phyloP scores from a whole-genome alignment of 768 basidiomycete genomes.

The Omphalotus guepiniiformis region DNA sequence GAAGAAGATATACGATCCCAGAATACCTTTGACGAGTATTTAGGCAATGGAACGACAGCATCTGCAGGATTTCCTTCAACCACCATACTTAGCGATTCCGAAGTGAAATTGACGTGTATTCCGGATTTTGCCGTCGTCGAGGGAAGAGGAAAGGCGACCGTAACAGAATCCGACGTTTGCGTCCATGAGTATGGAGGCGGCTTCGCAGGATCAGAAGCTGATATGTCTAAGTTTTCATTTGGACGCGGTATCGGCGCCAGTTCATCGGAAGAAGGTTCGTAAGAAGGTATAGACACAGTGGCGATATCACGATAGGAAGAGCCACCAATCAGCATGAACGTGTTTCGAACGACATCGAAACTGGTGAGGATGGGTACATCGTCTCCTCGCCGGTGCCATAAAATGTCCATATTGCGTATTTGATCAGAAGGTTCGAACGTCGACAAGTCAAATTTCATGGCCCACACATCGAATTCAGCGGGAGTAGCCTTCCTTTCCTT shows the following conservation, averaged over 20 bases:
- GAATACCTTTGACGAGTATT: conserved; percentile 53
- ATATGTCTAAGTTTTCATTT: conserved; percentile 50
- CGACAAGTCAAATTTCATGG: conserved; percentile 47
- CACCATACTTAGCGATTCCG: conserved; percentile 61
- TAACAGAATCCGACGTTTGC: conserved; percentile 79
- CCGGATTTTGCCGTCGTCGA: conserved; percentile 55
- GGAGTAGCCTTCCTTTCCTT: conserved; percentile 24
- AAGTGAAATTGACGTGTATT: conserved; percentile 66
- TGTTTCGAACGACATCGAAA: conserved; percentile 40
- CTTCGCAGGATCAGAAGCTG: conserved; percentile 32
- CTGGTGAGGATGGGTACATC: conserved; percentile 62
- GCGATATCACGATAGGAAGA: conserved; percentile 46
- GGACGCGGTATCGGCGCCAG: conserved; percentile 63
- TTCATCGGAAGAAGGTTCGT: conserved; percentile 63
- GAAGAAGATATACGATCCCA: conserved; percentile 81
- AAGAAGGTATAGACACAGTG: conserved; percentile 27
- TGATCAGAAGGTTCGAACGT: conserved; percentile 11
- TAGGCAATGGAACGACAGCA: conserved; percentile 41
- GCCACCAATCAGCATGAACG: conserved; percentile 57
- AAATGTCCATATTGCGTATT: conserved; percentile 40
- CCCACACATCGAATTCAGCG: conserved; percentile 64
- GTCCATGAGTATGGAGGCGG: conserved; percentile 92
- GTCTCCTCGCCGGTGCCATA: conserved; percentile 69
- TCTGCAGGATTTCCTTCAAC: conserved; percentile 37
- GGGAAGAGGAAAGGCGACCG: conserved; percentile 81